Conservation (phyloP, 2,329 filamentous ascomycete species). For the Diaporthe capsici region DNA sequence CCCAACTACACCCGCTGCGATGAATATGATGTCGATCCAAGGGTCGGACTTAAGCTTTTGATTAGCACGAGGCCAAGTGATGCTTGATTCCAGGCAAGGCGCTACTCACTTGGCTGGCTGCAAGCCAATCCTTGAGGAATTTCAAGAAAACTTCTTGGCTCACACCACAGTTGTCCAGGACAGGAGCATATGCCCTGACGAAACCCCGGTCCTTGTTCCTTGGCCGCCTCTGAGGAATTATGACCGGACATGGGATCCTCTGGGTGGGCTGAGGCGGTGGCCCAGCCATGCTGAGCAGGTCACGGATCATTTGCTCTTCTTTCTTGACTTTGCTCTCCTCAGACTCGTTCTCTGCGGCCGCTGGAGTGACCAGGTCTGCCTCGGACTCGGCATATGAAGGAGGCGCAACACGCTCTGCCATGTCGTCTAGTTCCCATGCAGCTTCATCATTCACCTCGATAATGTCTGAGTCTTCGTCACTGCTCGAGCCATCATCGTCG, state of each 20-base stretch:
- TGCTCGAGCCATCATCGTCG: slow-evolving; percentile 31
- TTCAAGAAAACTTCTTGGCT: slow-evolving; percentile 53
- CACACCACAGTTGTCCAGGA: slow-evolving; percentile 52
- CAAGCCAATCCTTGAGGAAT: slow-evolving; percentile 53
- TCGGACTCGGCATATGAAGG: slow-evolving; percentile 38
- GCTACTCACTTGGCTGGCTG: slow-evolving; percentile 42
- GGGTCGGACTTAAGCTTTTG: slow-evolving; percentile 33
- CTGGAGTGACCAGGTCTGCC: background rate
- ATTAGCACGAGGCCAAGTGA: background rate
- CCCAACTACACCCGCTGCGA: slow-evolving; percentile 45
- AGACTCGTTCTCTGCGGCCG: slow-evolving; percentile 24
- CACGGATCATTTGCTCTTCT: slow-evolving; percentile 41
- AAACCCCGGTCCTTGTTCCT: slow-evolving; percentile 54
- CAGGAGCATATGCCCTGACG: slow-evolving; percentile 55
- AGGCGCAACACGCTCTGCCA: slow-evolving; percentile 43
- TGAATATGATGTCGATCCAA: slow-evolving; percentile 45
- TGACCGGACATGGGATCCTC: slow-evolving; percentile 51
- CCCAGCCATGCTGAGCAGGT: slow-evolving; percentile 45
- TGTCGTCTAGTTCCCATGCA: slow-evolving; percentile 47
- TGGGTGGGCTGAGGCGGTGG: slow-evolving; percentile 38
- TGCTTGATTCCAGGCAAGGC: no score
- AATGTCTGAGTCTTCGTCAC: slow-evolving; percentile 23
- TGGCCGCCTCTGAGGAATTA: slow-evolving; percentile 56
- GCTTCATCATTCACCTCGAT: slow-evolving; percentile 43
- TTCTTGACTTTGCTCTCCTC: slow-evolving; percentile 43